Conservation (phyloP, 2,329 filamentous ascomycete genomes). For the Xylaria sp. region DNA sequence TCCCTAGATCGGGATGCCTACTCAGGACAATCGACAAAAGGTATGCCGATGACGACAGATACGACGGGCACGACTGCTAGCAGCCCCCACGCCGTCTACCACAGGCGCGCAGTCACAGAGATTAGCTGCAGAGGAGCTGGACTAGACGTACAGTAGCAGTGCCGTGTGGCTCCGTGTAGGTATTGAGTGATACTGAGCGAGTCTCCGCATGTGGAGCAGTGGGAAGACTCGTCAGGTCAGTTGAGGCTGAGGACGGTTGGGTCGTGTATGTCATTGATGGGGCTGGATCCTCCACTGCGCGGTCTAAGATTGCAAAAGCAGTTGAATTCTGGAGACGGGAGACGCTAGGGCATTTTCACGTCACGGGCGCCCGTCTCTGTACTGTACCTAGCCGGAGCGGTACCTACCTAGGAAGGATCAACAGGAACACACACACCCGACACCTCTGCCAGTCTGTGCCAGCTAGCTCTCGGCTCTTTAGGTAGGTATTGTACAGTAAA, state of each 20-base stretch:
- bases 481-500: background rate
- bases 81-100: slow-evolving; percentile 13
- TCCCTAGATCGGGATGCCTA: too few species aligned
- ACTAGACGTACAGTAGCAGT: background rate
- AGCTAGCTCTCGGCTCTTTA: background rate
- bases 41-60: slow-evolving; percentile 20
- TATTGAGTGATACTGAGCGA: background rate
- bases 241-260: slow-evolving; percentile 17
- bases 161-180: background rate
- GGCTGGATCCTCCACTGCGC: slow-evolving; percentile 5
- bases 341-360: background rate
- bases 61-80: background rate
- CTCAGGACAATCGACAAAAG: background rate
- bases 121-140: background rate
- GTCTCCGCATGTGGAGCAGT: slow-evolving; percentile 17
- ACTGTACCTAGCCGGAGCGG: background rate
- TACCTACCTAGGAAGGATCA: background rate
- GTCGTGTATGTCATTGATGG: slow-evolving; percentile 25
- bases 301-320: background rate
- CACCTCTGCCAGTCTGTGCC: too few species aligned
- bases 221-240: background rate
- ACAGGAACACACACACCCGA: too few species aligned
- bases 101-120: background rate
- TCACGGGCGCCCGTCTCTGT: background rate
- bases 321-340: background rate